Conservation (phyloP, 129 eudicot species). For the Ambrosia artemisiifolia region DNA sequence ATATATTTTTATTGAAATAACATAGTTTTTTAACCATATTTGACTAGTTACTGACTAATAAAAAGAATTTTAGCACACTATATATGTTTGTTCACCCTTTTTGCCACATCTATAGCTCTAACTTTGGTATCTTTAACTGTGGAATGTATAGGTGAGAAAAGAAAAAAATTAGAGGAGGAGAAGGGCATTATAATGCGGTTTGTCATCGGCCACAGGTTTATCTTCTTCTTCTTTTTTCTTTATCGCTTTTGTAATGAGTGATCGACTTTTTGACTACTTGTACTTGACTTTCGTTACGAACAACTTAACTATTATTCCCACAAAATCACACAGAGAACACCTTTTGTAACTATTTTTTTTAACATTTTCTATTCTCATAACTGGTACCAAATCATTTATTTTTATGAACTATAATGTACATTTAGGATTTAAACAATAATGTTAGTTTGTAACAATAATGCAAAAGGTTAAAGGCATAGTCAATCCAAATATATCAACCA, state of each 20-base stretch:
- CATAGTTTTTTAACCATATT: background rate
- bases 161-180: constrained; percentile 74
- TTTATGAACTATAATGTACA: background rate
- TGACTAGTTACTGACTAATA: background rate
- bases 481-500: constrained; percentile 9
- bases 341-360: background rate
- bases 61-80: background rate
- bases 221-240: constrained; percentile 3
- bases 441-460: background rate
- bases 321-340: background rate
- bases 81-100: background rate
- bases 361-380: background rate
- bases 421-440: background rate
- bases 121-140: background rate
- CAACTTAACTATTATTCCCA: background rate
- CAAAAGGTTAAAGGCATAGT: constrained; percentile 9
- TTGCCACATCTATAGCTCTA: background rate
- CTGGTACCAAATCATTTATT: background rate
- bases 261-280: background rate
- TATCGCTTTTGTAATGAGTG: background rate
- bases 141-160: constrained; percentile 57
- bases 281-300: constrained; percentile 3
- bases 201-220: constrained; percentile 87
- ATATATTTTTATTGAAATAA: background rate
- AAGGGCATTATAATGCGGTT: constrained; percentile 90